A percentile compares a stretch with the other conserved stretches of the same genome.
These are phyloP conservation scores for Globisporangium takayamanum DNA, from an alignment of 352 stramenopile species.

Conservation along the genomic window DNA sequence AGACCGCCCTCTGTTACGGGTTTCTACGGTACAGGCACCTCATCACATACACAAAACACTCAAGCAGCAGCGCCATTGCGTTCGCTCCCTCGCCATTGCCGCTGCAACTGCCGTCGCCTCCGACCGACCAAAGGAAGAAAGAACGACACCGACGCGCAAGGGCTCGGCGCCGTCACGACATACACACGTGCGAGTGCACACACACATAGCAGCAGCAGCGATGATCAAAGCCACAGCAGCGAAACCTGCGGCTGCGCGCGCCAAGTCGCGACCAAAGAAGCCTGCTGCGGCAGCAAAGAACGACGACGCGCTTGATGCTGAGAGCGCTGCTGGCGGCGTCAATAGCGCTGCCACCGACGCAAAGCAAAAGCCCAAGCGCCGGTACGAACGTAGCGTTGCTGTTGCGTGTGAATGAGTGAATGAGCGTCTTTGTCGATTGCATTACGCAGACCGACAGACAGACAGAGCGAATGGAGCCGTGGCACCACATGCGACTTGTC, in stretches of 20 bases:
- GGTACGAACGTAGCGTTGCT: constrained; percentile 11
- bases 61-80: too few relatives aligned
- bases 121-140: not conserved
- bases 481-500: not conserved
- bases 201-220: constrained; percentile 1
- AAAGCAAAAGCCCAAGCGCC: constrained; percentile 36
- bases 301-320: not conserved
- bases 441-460: not conserved
- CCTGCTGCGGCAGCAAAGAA: constrained; percentile 8
- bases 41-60: too few relatives aligned
- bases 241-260: not conserved
- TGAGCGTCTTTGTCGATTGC: not conserved
- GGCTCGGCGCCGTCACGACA: not conserved
- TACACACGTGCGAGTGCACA: not conserved
- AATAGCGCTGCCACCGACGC: constrained; percentile 5
- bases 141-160: not conserved
- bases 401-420: too few relatives aligned
- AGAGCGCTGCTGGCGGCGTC: constrained; percentile 2
- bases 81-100: constrained; percentile 3
- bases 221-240: constrained; percentile 14
- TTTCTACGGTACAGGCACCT: too few relatives aligned
- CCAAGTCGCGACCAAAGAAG: constrained; percentile 18
- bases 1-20: too few relatives aligned
- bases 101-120: not conserved
- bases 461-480: not conserved